Conservation (phyloP, 2,329 filamentous ascomycete genomes). For the Ilyonectria destructans region DNA sequence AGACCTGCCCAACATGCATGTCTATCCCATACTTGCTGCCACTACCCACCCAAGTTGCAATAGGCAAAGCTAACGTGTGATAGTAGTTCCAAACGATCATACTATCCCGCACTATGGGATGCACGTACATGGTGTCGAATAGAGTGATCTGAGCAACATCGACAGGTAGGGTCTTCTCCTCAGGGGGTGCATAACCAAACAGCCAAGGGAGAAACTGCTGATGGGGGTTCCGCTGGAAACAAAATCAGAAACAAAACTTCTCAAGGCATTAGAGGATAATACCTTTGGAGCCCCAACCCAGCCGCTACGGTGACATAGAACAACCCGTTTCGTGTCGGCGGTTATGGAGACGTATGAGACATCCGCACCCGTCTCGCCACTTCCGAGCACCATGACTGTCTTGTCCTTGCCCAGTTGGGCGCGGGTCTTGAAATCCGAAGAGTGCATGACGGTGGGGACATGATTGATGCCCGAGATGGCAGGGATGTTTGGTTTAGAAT, state of each 20-base stretch:
- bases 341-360: conserved; percentile 61
- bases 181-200: conserved; percentile 23
- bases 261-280: background rate
- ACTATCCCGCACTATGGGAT: conserved; percentile 29
- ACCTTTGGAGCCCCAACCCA: conserved; percentile 46
- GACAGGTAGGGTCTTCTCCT: conserved; percentile 22
- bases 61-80: conserved; percentile 22
- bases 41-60: conserved; percentile 23
- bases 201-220: conserved; percentile 36
- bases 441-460: conserved; percentile 56
- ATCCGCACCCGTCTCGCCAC: conserved; percentile 63
- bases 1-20: conserved; percentile 43
- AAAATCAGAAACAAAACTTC: background rate
- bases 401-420: conserved; percentile 58
- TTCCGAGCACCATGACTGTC: conserved; percentile 60
- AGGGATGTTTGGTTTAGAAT: conserved; percentile 29
- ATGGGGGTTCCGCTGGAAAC: conserved; percentile 21
- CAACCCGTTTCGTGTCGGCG: conserved; percentile 56
- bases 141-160: conserved; percentile 30
- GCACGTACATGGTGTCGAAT: conserved; percentile 37
- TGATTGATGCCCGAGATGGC: conserved; percentile 15
- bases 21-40: conserved; percentile 29
- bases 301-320: conserved; percentile 61
- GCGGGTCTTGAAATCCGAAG: conserved; percentile 59
- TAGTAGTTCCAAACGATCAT: conserved; percentile 38